A percentile compares a stretch with the other conserved stretches of the same genome.
Evolutionary conservation across 371 early-diverging fungal genomes (phyloP).

Genomic region (Cokeromyces recurvatus): DNA sequence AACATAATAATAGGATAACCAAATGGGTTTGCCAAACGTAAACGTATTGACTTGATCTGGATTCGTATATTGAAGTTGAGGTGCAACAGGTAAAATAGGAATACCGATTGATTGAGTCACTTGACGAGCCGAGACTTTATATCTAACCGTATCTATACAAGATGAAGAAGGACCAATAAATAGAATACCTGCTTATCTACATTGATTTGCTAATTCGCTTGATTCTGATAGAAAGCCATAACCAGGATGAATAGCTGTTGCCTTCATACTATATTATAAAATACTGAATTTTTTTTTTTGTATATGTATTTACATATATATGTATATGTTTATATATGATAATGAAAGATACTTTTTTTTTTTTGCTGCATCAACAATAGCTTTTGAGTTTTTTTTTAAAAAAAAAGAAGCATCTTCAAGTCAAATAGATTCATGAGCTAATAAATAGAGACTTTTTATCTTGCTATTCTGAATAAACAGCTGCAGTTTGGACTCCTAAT

Average conservation of each 20-base stretch:
- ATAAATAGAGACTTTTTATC: constrained; percentile 29
- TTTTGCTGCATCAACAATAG: constrained; percentile 28
- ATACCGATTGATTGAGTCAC: constrained; percentile 27
- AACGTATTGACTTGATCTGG: constrained; percentile 20
- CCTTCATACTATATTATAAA: constrained; percentile 15
- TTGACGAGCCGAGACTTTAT: constrained; percentile 69
- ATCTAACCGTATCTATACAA: constrained; percentile 86
- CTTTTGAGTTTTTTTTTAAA: constrained; percentile 19
- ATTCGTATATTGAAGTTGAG: constrained; percentile 14
- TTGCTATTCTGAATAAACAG: constrained; percentile 29
- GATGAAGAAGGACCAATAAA: constrained; percentile 76
- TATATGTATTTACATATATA: no score
- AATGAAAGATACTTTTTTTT: constrained; percentile 10
- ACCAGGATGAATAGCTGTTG: constrained; percentile 73
- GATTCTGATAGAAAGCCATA: constrained; percentile 91
- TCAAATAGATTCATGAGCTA: constrained; percentile 21
- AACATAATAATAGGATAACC: constrained; percentile 87
- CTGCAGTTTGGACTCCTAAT: constrained; percentile 32
- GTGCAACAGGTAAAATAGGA: constrained; percentile 35
- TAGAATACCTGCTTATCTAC: constrained; percentile 52
- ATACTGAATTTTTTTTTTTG: background rate
- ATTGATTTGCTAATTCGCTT: constrained; percentile 57
- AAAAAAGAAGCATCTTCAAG: constrained; percentile 16
- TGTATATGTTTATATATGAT: no score
- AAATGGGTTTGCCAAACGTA: constrained; percentile 15